These are phyloP conservation scores for Piper longum DNA, from an alignment of 164 flowering plant species.

Conservation along the genomic window DNA sequence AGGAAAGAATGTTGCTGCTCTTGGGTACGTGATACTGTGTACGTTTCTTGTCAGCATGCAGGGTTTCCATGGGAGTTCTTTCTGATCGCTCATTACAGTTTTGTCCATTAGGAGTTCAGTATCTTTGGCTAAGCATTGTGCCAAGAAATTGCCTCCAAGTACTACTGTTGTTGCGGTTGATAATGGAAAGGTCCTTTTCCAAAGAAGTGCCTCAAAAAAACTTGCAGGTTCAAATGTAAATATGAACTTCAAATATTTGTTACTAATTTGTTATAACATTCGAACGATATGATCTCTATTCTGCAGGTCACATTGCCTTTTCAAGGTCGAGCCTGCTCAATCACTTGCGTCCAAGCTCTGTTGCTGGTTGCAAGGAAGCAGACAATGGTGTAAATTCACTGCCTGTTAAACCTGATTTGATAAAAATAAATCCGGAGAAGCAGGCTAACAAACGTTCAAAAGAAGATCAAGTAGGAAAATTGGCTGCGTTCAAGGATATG, in stretches of 20 bases:
- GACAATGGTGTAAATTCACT: slow-evolving; percentile 2
- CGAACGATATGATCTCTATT: not conserved
- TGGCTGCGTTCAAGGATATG: not conserved
- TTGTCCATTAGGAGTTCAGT: slow-evolving; percentile 36
- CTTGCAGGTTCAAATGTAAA: not conserved
- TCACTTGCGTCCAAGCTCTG: slow-evolving; percentile 4
- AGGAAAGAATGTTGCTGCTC: slow-evolving; percentile 15
- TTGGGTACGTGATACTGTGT: slow-evolving; percentile 33
- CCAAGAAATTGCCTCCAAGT: slow-evolving; percentile 37
- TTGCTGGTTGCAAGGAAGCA: not conserved
- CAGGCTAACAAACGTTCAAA: not conserved
- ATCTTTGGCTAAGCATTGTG: slow-evolving; percentile 58
- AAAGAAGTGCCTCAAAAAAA: slow-evolving; percentile 6
- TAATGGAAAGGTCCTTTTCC: slow-evolving; percentile 44
- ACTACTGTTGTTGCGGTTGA: slow-evolving; percentile 53
- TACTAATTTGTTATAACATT: not conserved
- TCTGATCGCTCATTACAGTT: slow-evolving; percentile 15
- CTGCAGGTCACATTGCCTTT: slow-evolving; percentile 6
- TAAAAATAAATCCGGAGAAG: not conserved
- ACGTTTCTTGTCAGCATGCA: not conserved
- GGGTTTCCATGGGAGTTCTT: not conserved
- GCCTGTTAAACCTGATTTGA: not conserved
- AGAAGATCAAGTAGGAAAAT: slow-evolving; percentile 1
- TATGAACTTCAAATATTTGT: not conserved
- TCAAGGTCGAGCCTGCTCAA: slow-evolving; percentile 5